Conservation (phyloP, 2,329 filamentous ascomycete genomes). For the Trichoderma sp. region DNA sequence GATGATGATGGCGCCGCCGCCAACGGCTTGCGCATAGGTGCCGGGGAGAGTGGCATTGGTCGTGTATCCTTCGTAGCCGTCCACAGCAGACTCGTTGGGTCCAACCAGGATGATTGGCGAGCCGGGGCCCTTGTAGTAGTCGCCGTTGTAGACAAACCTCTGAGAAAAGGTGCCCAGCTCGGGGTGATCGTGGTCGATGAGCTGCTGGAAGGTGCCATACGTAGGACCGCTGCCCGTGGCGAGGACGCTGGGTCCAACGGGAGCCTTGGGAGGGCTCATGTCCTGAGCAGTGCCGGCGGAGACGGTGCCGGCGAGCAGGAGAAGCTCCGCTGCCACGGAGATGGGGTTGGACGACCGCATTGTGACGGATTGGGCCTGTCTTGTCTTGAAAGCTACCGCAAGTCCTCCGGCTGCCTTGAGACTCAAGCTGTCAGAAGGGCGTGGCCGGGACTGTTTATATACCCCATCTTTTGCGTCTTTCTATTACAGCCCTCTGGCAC, state of each 20-base stretch:
- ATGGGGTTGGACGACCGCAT: conserved; percentile 18
- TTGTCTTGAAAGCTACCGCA: background rate
- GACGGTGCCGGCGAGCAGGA: conserved; percentile 7
- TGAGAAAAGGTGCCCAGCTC: conserved; percentile 65
- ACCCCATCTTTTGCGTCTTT: background rate
- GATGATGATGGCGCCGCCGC: conserved; percentile 74
- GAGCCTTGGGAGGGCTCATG: conserved; percentile 6
- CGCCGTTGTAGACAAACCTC: conserved; percentile 79
- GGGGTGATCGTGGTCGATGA: conserved; percentile 62
- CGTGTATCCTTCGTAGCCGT: conserved; percentile 63
- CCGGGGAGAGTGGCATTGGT: conserved; percentile 72
- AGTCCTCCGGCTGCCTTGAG: background rate
- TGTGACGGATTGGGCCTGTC: background rate
- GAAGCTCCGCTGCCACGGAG: conserved; percentile 24
- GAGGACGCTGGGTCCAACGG: background rate
- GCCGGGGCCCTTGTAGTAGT: conserved; percentile 72
- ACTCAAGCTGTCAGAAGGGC: background rate
- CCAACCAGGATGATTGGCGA: conserved; percentile 74
- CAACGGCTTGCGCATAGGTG: conserved; percentile 66
- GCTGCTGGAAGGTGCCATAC: conserved; percentile 52
- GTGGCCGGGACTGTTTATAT: conserved; percentile 3
- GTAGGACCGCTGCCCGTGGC: background rate
- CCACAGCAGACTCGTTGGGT: conserved; percentile 65
- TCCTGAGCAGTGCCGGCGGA: background rate
- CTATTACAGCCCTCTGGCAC: background rate